Evolutionary conservation across 108 stramenopile genomes (phyloP).

Genomic region (Skeletonema grethae): DNA sequence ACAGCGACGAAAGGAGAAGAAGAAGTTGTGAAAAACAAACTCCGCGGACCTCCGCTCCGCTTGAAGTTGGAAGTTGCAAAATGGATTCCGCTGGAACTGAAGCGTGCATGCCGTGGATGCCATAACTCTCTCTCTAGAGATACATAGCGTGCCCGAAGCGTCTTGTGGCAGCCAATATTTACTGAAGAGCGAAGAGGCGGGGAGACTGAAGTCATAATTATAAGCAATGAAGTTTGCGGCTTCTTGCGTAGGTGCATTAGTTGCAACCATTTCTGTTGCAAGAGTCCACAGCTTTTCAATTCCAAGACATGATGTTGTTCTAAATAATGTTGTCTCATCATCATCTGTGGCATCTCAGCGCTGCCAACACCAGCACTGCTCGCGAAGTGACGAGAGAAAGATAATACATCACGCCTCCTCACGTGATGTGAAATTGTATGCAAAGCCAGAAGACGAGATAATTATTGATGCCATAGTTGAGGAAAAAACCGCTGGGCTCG

Average conservation of each 20-base stretch:
- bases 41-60: no score
- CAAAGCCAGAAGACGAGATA: slow-evolving; percentile 1
- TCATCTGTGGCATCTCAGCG: background rate
- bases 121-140: no score
- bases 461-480: slow-evolving; percentile 48
- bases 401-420: background rate
- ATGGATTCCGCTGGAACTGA: no score
- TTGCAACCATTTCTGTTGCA: background rate
- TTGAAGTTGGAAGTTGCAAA: no score
- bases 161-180: no score
- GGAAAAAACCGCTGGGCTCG: slow-evolving; percentile 27
- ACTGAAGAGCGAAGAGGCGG: no score
- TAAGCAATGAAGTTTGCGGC: background rate
- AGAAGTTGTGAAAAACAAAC: no score
- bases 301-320: background rate
- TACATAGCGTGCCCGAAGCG: no score
- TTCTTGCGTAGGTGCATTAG: background rate
- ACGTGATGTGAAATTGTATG: background rate
- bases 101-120: no score
- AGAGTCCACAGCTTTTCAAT: background rate
- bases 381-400: background rate
- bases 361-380: background rate
- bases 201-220: background rate
- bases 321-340: background rate
- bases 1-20: no score